phyloP scores from a whole-genome alignment of 2,329 filamentous ascomycete species.

The Ophiosphaerella korrae region DNA sequence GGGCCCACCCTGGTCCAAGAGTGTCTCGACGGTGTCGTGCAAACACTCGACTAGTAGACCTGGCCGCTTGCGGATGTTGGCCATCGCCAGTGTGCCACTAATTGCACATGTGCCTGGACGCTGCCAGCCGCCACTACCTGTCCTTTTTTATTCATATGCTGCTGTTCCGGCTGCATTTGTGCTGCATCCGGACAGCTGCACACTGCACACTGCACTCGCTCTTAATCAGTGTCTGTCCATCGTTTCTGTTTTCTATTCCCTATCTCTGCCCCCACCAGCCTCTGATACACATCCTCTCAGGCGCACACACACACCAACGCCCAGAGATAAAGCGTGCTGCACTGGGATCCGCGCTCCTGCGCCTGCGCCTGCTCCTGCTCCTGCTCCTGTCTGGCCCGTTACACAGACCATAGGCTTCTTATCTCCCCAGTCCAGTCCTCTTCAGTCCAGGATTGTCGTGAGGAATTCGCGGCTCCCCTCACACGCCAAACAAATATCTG shows the following conservation, averaged over 20 bases:
- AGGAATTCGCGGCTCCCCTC: slow-evolving; percentile 33
- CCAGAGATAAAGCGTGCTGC: slow-evolving; percentile 10
- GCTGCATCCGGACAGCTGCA: no score
- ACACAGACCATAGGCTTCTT: no score
- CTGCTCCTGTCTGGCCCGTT: no score
- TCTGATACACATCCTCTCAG: no score
- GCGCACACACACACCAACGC: background rate
- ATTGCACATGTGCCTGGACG: slow-evolving; percentile 7
- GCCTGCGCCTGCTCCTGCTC: slow-evolving; percentile 2
- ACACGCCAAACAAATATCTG: slow-evolving; percentile 23
- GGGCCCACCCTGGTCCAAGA: slow-evolving; percentile 13
- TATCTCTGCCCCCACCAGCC: no score
- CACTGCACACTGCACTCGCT: no score
- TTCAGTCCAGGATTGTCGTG: slow-evolving; percentile 23
- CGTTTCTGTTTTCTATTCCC: no score
- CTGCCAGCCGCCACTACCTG: no score
- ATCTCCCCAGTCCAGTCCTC: no score
- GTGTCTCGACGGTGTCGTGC: slow-evolving; percentile 14
- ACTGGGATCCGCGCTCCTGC: slow-evolving; percentile 13
- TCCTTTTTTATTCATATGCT: no score
- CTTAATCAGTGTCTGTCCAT: no score
- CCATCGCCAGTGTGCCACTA: slow-evolving; percentile 6
- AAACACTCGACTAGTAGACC: background rate
- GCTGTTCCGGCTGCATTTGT: no score
- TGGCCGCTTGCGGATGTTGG: slow-evolving; percentile 5